phyloP scores from a whole-genome alignment of 1,284 basidiomycete genomes.

The Apiotrichum siamense region DNA sequence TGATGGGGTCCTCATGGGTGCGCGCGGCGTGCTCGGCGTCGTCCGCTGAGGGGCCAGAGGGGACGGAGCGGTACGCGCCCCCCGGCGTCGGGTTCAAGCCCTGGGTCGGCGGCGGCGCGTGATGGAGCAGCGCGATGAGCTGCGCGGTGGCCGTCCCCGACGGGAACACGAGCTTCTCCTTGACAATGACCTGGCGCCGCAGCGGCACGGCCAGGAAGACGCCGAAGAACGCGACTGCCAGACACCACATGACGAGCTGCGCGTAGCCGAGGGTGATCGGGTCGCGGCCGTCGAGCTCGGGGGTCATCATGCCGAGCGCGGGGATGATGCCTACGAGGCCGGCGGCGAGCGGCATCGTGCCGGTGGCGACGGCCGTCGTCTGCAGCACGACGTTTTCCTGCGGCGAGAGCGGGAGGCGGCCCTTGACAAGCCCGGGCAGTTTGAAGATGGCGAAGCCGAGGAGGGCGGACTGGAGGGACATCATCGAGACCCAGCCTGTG shows the following conservation, averaged over 20 bases:
- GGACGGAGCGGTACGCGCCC: constrained; percentile 29
- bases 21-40: not conserved
- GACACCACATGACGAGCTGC: constrained; percentile 65
- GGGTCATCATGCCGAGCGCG: constrained; percentile 70
- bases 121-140: constrained; percentile 84
- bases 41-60: no score
- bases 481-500: constrained; percentile 55
- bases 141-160: constrained; percentile 97
- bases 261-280: constrained; percentile 70
- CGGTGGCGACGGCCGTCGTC: constrained; percentile 87
- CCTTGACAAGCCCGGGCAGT: constrained; percentile 56
- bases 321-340: constrained; percentile 94
- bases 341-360: constrained; percentile 79
- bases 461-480: constrained; percentile 88
- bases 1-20: constrained; percentile 47
- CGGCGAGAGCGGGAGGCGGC: constrained; percentile 57
- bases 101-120: constrained; percentile 30
- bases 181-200: constrained; percentile 90
- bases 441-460: constrained; percentile 81
- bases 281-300: constrained; percentile 64
- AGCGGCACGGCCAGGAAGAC: constrained; percentile 92
- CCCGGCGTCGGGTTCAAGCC: constrained; percentile 4
- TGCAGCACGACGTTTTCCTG: constrained; percentile 92
- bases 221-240: constrained; percentile 78
- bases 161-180: constrained; percentile 88